These are phyloP conservation scores for Euphrasia confusa DNA, from an alignment of 257 asterid genomes.

Conservation along the genomic window DNA sequence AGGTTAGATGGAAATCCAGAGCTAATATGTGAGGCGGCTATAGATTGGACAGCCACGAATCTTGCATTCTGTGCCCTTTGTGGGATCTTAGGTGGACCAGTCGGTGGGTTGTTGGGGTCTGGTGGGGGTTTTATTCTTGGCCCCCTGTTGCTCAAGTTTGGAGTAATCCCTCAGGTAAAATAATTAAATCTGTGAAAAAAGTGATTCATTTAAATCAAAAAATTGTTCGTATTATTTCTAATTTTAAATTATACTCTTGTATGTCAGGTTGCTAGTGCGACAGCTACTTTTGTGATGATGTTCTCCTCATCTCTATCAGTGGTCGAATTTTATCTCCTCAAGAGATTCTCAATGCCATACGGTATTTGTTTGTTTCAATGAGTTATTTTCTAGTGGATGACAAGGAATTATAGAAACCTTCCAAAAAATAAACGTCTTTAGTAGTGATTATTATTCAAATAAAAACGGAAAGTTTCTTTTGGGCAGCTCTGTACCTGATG, in stretches of 20 bases:
- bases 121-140: conserved; percentile 98
- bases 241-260: background rate
- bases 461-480: background rate
- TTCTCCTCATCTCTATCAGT: conserved; percentile 98
- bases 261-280: conserved; percentile 95
- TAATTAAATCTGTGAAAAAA: background rate
- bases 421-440: too few relatives aligned
- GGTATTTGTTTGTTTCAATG: conserved; percentile 36
- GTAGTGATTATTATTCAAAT: background rate
- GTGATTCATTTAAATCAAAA: background rate
- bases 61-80: conserved; percentile 80
- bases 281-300: conserved; percentile 98
- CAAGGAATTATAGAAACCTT: background rate
- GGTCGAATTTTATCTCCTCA: conserved; percentile 92
- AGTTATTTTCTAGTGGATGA: background rate
- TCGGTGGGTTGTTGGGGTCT: conserved; percentile 92
- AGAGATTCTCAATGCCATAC: conserved; percentile 81
- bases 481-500: conserved; percentile 80
- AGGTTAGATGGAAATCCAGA: conserved; percentile 56
- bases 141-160: conserved; percentile 95
- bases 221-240: background rate
- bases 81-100: conserved; percentile 88
- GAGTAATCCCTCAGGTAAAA: conserved; percentile 96
- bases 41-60: conserved; percentile 67
- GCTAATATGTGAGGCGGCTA: conserved; percentile 77